A percentile compares a stretch with the other conserved stretches of the same genome.
Evolutionary conservation across 1,284 basidiomycete genomes (phyloP).

Genomic region (Gomphus sp.): DNA sequence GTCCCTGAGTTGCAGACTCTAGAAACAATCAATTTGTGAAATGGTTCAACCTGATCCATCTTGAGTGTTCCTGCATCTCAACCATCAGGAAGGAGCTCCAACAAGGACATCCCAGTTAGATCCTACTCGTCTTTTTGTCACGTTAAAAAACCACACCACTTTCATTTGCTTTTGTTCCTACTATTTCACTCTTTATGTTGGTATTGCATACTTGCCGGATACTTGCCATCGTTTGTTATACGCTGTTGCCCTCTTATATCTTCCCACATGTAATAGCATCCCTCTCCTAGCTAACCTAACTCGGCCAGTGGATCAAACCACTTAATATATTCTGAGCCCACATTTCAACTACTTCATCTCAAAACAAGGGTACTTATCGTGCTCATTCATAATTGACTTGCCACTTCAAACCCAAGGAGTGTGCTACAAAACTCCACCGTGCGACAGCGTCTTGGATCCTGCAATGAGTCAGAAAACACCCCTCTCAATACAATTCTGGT

Average conservation of each 20-base stretch:
- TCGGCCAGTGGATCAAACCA: not conserved
- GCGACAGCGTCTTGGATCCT: constrained; percentile 71
- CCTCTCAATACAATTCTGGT: not conserved
- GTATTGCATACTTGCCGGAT: not conserved
- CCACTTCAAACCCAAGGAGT: constrained; percentile 48
- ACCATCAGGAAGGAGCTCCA: constrained; percentile 84
- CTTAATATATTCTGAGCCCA: too few species aligned
- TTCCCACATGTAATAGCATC: not conserved
- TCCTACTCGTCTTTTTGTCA: constrained; percentile 47
- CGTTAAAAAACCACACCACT: constrained; percentile 3
- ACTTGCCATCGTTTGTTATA: constrained; percentile 4
- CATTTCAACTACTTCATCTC: not conserved
- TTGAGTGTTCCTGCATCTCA: too few species aligned
- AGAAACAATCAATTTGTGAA: too few species aligned
- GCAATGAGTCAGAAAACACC: constrained; percentile 4
- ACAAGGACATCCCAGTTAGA: constrained; percentile 73
- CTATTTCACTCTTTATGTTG: not conserved
- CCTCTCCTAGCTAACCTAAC: not conserved
- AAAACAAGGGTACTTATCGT: not conserved
- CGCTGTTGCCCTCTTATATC: constrained; percentile 2
- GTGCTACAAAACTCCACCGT: constrained; percentile 67
- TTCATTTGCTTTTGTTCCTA: not conserved
- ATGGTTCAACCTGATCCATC: too few species aligned
- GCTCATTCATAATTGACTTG: constrained; percentile 11
- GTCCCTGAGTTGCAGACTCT: too few species aligned